phyloP scores from a whole-genome alignment of 2,329 filamentous ascomycete species.

The Cordyceps pruinosa region DNA sequence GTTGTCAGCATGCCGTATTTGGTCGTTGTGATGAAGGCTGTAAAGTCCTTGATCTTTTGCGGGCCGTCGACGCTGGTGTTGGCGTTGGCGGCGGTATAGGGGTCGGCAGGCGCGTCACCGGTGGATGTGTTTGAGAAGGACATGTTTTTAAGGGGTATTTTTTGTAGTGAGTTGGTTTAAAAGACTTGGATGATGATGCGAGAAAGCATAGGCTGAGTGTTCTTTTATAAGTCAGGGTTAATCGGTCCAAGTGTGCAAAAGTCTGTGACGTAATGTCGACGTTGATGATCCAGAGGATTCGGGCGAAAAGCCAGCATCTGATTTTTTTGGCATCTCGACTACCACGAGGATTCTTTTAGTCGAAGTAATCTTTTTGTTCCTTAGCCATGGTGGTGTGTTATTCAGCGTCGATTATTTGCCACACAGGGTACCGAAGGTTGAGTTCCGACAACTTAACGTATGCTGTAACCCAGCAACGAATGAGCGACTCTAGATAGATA shows the following conservation, averaged over 20 bases:
- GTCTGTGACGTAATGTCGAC: conserved; percentile 12
- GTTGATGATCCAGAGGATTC: conserved; percentile 8
- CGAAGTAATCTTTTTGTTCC: too few relatives aligned
- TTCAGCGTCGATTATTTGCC: too few relatives aligned
- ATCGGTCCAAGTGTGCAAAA: not conserved
- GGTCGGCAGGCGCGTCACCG: conserved; percentile 60
- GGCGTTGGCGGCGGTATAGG: conserved; percentile 71
- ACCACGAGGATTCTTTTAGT: not conserved
- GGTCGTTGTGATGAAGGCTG: conserved; percentile 60
- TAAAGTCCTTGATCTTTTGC: conserved; percentile 70
- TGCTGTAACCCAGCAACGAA: too few relatives aligned
- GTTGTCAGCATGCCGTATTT: conserved; percentile 93
- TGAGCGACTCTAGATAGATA: too few relatives aligned
- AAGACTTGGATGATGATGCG: not conserved
- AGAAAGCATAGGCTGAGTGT: not conserved
- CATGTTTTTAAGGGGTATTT: conserved; percentile 33
- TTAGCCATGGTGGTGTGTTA: too few relatives aligned
- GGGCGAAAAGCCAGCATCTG: not conserved
- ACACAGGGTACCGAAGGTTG: too few relatives aligned
- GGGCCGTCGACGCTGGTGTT: conserved; percentile 54
- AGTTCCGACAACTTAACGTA: too few relatives aligned
- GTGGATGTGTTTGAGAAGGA: conserved; percentile 49
- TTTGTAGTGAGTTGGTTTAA: not conserved
- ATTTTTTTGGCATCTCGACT: not conserved
- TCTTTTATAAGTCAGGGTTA: not conserved